phyloP scores from a whole-genome alignment of 352 stramenopile species.

The Pythium angustatum region DNA sequence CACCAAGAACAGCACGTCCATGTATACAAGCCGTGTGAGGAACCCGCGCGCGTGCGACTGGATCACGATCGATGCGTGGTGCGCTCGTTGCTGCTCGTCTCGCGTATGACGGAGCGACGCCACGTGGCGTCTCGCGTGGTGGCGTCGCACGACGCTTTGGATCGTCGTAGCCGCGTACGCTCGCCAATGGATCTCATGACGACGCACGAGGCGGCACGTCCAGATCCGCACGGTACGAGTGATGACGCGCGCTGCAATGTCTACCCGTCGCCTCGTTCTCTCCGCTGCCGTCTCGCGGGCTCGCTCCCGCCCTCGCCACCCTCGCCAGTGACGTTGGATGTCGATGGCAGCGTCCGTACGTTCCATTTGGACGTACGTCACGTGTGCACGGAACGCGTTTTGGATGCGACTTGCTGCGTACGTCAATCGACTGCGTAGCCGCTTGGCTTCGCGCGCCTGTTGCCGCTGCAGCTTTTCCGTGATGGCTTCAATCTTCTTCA shows the following conservation, averaged over 20 bases:
- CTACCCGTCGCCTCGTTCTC: constrained; percentile 15
- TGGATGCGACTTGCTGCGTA: constrained; percentile 59
- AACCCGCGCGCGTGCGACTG: constrained; percentile 54
- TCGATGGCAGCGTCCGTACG: constrained; percentile 35
- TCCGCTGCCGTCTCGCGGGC: constrained; percentile 23
- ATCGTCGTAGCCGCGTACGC: constrained; percentile 44
- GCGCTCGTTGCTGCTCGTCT: constrained; percentile 11
- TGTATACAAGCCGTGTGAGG: constrained; percentile 75
- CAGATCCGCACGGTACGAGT: constrained; percentile 40
- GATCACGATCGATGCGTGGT: constrained; percentile 49
- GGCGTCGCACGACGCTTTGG: constrained; percentile 44
- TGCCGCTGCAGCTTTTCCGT: constrained; percentile 65
- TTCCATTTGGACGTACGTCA: constrained; percentile 11
- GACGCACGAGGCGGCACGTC: constrained; percentile 30
- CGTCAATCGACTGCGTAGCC: constrained; percentile 51
- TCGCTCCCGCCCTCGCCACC: constrained; percentile 29
- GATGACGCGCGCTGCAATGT: constrained; percentile 44
- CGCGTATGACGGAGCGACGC: constrained; percentile 14
- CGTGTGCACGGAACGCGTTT: constrained; percentile 37
- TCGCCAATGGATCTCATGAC: constrained; percentile 33
- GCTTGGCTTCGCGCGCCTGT: constrained; percentile 67
- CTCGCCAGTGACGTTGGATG: constrained; percentile 54
- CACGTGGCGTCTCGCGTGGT: constrained; percentile 26
- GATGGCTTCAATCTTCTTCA: constrained; percentile 77
- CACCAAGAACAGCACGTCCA: constrained; percentile 79